phyloP scores from a whole-genome alignment of 306 rosid species.

The Pyrus bretschneideri region DNA sequence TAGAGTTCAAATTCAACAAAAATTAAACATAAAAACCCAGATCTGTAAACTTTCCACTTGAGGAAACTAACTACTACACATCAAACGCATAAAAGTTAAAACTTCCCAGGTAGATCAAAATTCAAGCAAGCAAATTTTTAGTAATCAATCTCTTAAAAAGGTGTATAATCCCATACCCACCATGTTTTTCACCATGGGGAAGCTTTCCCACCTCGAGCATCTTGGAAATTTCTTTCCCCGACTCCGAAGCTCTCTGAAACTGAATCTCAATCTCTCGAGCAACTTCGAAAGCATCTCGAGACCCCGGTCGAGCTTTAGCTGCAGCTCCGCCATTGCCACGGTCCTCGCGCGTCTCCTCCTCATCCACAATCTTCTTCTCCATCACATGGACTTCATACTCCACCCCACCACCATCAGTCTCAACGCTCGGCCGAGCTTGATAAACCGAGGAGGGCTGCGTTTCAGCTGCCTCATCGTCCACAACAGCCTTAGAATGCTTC shows the following conservation, averaged over 20 bases:
- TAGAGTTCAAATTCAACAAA: slow-evolving; percentile 7
- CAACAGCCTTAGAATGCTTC: slow-evolving; percentile 18
- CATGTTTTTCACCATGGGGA: slow-evolving; percentile 54
- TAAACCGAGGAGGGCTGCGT: slow-evolving; percentile 29
- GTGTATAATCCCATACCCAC: slow-evolving; percentile 16
- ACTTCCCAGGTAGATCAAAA: not conserved
- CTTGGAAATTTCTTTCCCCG: slow-evolving; percentile 55
- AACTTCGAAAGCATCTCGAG: slow-evolving; percentile 55
- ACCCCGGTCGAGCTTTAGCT: slow-evolving; percentile 39
- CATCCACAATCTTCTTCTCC: slow-evolving; percentile 66
- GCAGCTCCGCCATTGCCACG: slow-evolving; percentile 39
- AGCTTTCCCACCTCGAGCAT: slow-evolving; percentile 82
- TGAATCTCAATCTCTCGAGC: slow-evolving; percentile 70
- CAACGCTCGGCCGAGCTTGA: slow-evolving; percentile 40
- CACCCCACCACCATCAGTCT: slow-evolving; percentile 25
- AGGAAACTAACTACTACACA: not conserved
- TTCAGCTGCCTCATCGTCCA: slow-evolving; percentile 18
- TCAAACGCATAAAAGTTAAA: not conserved
- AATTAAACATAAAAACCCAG: not conserved
- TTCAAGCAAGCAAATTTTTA: slow-evolving; percentile 3
- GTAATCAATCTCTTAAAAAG: not conserved
- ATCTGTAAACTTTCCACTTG: not conserved
- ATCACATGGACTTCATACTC: slow-evolving; percentile 57
- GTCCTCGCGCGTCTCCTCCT: slow-evolving; percentile 48
- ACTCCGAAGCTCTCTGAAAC: slow-evolving; percentile 73